Evolutionary conservation across 176 grass and related monocot species (phyloP).

Genomic region (Eleusine coracana): DNA sequence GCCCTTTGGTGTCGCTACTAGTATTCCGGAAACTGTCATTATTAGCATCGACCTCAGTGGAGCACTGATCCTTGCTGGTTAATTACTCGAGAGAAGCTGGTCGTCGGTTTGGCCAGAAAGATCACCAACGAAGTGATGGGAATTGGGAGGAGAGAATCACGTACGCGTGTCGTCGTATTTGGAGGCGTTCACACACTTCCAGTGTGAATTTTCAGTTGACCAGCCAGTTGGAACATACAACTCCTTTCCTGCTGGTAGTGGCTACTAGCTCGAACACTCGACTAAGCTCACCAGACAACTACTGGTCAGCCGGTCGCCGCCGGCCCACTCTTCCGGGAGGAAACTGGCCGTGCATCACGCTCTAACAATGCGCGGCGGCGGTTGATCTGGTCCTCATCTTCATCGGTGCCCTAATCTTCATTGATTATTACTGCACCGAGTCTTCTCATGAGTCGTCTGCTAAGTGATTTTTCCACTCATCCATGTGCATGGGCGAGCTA

Average conservation of each 20-base stretch:
- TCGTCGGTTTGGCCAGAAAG: neutral
- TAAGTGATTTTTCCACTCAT: neutral
- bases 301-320: neutral
- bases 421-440: neutral
- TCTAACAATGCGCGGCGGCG: neutral
- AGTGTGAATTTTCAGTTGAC: neutral
- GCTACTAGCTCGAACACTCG: neutral
- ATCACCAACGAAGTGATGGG: neutral
- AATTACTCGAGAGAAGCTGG: neutral
- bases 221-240: neutral
- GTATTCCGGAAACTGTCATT: neutral
- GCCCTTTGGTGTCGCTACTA: neutral
- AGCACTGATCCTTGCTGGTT: neutral
- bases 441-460: neutral
- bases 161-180: neutral
- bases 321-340: conserved; percentile 9
- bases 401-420: neutral
- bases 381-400: conserved; percentile 3
- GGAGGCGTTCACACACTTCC: conserved; percentile 26
- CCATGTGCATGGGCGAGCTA: neutral
- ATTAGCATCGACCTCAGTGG: neutral
- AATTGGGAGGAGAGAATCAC: neutral
- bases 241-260: neutral
- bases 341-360: conserved; percentile 36
- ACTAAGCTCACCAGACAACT: neutral